These are phyloP conservation scores for Geosmithia morbida DNA, from an alignment of 2,329 filamentous ascomycete genomes.

Conservation along the genomic window DNA sequence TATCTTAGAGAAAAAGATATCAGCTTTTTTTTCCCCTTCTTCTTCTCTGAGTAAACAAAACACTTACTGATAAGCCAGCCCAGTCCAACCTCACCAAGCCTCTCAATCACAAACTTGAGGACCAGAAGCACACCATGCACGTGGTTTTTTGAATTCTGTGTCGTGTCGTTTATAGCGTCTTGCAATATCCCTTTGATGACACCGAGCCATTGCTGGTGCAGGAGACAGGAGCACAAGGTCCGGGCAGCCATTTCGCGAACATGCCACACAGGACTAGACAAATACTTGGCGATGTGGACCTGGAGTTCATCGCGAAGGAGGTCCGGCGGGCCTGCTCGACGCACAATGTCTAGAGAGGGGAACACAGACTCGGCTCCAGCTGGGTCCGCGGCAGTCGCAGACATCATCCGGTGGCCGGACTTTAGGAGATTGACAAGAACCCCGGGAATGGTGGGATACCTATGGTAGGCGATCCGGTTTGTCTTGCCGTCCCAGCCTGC, in stretches of 20 bases:
- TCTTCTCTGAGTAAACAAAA: background rate
- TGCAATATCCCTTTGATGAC: slow-evolving; percentile 22
- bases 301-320: slow-evolving; percentile 39
- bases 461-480: slow-evolving; percentile 53
- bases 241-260: slow-evolving; percentile 68
- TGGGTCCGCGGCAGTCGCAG: slow-evolving; percentile 14
- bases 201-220: slow-evolving; percentile 33
- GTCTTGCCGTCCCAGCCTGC: slow-evolving; percentile 50
- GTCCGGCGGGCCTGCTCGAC: slow-evolving; percentile 53
- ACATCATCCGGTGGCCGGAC: slow-evolving; percentile 29
- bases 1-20: slow-evolving; percentile 9
- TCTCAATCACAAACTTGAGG: slow-evolving; percentile 40
- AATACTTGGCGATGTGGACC: slow-evolving; percentile 42
- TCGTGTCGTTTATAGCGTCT: slow-evolving; percentile 10
- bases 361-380: slow-evolving; percentile 58
- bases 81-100: slow-evolving; percentile 30
- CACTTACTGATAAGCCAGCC: slow-evolving; percentile 26
- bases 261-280: slow-evolving; percentile 63
- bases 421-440: slow-evolving; percentile 50
- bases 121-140: slow-evolving; percentile 45
- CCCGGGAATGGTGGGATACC: slow-evolving; percentile 49
- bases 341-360: slow-evolving; percentile 68
- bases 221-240: slow-evolving; percentile 50
- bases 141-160: slow-evolving; percentile 28
- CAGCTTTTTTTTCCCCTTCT: background rate